Evolutionary conservation across 345 rosid species (phyloP).

Genomic region (Gossypium thurberi): DNA sequence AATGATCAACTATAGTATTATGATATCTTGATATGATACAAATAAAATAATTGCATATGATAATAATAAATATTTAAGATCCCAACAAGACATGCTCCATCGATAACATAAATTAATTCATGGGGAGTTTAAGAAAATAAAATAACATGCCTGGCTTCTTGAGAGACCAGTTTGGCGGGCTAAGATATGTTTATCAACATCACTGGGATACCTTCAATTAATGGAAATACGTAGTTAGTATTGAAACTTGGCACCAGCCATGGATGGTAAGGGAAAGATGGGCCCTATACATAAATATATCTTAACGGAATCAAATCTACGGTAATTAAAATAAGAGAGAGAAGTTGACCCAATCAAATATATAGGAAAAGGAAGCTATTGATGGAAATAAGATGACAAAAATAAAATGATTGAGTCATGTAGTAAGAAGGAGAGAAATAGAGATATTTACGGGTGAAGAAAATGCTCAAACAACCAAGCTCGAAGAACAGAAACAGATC

Average conservation of each 20-base stretch:
- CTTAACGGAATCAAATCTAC: slow-evolving; percentile 28
- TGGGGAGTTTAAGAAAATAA: background rate
- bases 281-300: slow-evolving; percentile 17
- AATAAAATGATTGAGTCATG: slow-evolving; percentile 16
- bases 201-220: slow-evolving; percentile 88
- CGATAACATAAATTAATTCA: slow-evolving; percentile 27
- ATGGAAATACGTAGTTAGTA: background rate
- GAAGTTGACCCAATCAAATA: background rate
- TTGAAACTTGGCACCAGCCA: background rate
- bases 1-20: no score
- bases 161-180: slow-evolving; percentile 99
- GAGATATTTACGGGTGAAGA: slow-evolving; percentile 76
- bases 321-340: slow-evolving; percentile 14
- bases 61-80: slow-evolving; percentile 12
- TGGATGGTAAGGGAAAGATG: slow-evolving; percentile 15
- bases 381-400: no score
- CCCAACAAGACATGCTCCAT: slow-evolving; percentile 30
- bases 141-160: slow-evolving; percentile 83
- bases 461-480: slow-evolving; percentile 99
- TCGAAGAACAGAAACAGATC: slow-evolving; percentile 86
- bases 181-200: slow-evolving; percentile 96
- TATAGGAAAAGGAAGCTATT: no score
- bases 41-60: slow-evolving; percentile 21
- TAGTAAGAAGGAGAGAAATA: background rate
- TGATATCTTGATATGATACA: background rate